These are phyloP conservation scores for Shiraia bambusicola DNA, from an alignment of 2,329 filamentous ascomycete genomes.

Conservation along the genomic window DNA sequence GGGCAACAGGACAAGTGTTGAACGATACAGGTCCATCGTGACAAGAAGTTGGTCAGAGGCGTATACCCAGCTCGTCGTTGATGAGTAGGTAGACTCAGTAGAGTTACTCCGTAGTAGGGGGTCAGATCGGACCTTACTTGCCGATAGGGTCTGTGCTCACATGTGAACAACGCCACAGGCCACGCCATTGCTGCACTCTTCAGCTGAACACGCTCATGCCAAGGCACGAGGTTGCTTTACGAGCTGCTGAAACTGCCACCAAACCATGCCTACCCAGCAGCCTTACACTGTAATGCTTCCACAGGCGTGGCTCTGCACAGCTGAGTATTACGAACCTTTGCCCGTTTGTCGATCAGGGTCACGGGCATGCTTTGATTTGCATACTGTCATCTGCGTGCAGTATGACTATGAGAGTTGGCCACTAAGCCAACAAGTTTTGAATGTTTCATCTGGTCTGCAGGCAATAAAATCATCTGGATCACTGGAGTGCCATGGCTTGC, in stretches of 20 bases:
- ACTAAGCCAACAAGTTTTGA: slow-evolving; percentile 13
- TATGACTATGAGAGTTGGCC: slow-evolving; percentile 5
- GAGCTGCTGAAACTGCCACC: slow-evolving; percentile 27
- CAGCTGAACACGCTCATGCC: slow-evolving; percentile 35
- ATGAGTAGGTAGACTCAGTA: too few relatives aligned
- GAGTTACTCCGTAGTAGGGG: too few relatives aligned
- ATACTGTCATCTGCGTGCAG: slow-evolving; percentile 15
- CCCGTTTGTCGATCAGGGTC: slow-evolving; percentile 27
- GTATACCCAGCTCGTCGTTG: slow-evolving; percentile 22
- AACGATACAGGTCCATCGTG: background rate
- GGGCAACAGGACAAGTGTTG: slow-evolving; percentile 8
- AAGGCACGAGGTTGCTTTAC: slow-evolving; percentile 24
- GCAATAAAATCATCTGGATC: slow-evolving; percentile 9
- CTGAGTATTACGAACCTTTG: slow-evolving; percentile 35
- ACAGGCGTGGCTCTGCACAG: slow-evolving; percentile 35
- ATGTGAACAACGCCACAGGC: slow-evolving; percentile 26
- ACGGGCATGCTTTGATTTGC: slow-evolving; percentile 22
- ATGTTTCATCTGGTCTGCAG: slow-evolving; percentile 19
- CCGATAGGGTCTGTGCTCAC: slow-evolving; percentile 13
- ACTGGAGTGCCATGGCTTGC: slow-evolving; percentile 10
- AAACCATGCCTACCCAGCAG: slow-evolving; percentile 32
- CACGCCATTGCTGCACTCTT: slow-evolving; percentile 33
- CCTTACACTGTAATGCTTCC: slow-evolving; percentile 35
- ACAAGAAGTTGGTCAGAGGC: slow-evolving; percentile 14
- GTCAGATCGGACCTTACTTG: slow-evolving; percentile 23